Percentiles rank a stretch among this genome's conserved stretches.
Evolutionary conservation across 768 basidiomycete genomes (phyloP).

Genomic region (Calocybe gangraenosa): DNA sequence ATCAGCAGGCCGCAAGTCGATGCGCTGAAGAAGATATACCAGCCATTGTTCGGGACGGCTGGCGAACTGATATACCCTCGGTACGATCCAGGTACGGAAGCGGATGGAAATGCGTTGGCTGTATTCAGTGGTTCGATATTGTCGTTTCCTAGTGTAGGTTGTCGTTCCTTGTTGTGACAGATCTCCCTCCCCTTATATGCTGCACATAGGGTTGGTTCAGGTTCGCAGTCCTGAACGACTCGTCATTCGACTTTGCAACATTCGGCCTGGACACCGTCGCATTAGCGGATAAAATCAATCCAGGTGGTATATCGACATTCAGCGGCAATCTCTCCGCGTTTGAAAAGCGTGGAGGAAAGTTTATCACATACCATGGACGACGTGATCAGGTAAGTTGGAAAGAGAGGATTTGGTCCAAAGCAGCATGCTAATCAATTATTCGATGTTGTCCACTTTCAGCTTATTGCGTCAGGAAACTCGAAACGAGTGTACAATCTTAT

Average conservation of each 20-base stretch:
- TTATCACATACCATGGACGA: slow-evolving; percentile 14
- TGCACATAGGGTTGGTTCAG: slow-evolving; percentile 9
- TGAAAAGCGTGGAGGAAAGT: slow-evolving; percentile 9
- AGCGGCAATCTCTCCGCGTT: slow-evolving; percentile 9
- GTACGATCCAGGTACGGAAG: slow-evolving; percentile 13
- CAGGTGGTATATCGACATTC: slow-evolving; percentile 9
- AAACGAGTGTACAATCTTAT: slow-evolving; percentile 10
- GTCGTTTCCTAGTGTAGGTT: not conserved
- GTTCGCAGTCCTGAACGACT: slow-evolving; percentile 8
- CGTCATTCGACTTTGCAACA: slow-evolving; percentile 5
- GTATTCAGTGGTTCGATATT: slow-evolving; percentile 4
- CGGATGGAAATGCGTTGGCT: slow-evolving; percentile 1
- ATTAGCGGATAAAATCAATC: slow-evolving; percentile 1
- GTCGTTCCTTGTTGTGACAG: not conserved
- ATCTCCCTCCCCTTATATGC: not conserved
- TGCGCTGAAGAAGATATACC: slow-evolving; percentile 5
- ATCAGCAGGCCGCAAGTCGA: slow-evolving; percentile 6
- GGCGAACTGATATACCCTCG: slow-evolving; percentile 8
- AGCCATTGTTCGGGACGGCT: slow-evolving; percentile 4
- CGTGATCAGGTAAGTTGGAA: slow-evolving; percentile 6
- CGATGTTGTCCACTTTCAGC: not conserved
- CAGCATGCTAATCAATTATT: no score
- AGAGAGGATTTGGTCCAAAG: no score
- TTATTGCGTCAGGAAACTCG: slow-evolving; percentile 12
- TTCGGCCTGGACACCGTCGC: slow-evolving; percentile 2